Conservation (phyloP, 805 yeast genomes). For the Zygoascus biomembranicola region DNA sequence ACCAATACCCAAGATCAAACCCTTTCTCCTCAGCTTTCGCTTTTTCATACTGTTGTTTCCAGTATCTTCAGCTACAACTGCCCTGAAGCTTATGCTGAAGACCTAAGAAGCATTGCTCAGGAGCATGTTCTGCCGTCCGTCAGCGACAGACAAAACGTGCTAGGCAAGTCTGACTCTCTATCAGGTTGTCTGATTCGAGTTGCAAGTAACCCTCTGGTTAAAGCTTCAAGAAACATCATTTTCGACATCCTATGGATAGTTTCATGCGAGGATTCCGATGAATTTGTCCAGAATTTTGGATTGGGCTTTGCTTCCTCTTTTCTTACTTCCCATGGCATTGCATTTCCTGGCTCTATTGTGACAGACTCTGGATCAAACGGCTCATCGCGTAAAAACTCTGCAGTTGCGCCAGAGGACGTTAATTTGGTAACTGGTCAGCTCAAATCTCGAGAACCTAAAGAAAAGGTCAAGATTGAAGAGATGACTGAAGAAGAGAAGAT, state of each 20-base stretch:
- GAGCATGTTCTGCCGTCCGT: slow-evolving; percentile 11
- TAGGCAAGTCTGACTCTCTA: slow-evolving; percentile 17
- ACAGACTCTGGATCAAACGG: neutral
- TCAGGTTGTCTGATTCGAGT: slow-evolving; percentile 17
- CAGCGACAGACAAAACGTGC: slow-evolving; percentile 18
- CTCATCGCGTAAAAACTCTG: neutral
- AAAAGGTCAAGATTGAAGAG: slow-evolving; percentile 11
- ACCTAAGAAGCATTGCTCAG: neutral
- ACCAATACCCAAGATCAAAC: slow-evolving; percentile 7
- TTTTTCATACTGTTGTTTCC: slow-evolving; percentile 6
- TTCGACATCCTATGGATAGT: slow-evolving; percentile 19
- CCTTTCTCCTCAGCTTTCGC: slow-evolving; percentile 7
- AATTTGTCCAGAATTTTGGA: slow-evolving; percentile 21
- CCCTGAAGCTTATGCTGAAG: neutral
- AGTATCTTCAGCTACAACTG: slow-evolving; percentile 3
- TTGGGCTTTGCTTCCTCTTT: slow-evolving; percentile 24
- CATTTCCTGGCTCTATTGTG: slow-evolving; percentile 4
- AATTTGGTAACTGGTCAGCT: slow-evolving; percentile 26
- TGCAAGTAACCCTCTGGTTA: slow-evolving; percentile 13
- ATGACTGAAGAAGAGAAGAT: slow-evolving; percentile 38
- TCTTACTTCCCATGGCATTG: slow-evolving; percentile 14
- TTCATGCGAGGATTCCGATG: slow-evolving; percentile 14
- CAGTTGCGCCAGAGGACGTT: slow-evolving; percentile 1
- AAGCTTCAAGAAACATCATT: slow-evolving; percentile 13
- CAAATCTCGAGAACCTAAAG: slow-evolving; percentile 3